Evolutionary conservation across 352 stramenopile genomes (phyloP), one percentile per base, ranked within the genome.

Genomic region (Phytophthora fragariae): DNA sequence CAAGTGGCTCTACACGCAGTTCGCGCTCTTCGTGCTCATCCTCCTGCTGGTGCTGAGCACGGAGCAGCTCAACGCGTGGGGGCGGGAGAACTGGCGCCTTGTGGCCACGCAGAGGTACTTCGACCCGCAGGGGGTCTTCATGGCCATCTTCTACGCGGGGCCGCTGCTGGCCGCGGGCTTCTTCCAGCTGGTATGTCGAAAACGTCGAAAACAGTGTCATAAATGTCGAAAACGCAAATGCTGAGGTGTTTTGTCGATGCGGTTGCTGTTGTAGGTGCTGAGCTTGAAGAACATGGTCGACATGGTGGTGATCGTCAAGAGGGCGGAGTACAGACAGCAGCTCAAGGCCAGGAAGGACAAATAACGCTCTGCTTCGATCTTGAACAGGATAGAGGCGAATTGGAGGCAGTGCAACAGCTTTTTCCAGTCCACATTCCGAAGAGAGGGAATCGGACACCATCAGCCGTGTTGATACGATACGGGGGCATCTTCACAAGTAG

Each of bases 31-130:
- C 60, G 47, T 84, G 29, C 64, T 87, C 33, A 90, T 94, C 61
- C 76, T 94, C 21, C 37, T 78, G 60, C 62, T 93, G 63, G 70
- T 93, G 6, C 69, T 80, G 31, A 58, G 81, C 60, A 85, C 87
- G 11, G 89, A 97, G 73, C 56, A 41, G 17, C 59, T 97, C 10
- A 97, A 97, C 62, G 74, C 67, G 44, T 93, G 83, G 84, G 84
- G 68, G 24, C 75, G 79, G 15, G 56, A 55, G 37, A 83, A 94
- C 63, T 97, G 90, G 90, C 70, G 62, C 11, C 50, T 81, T 4
- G 65, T 97, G 19, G 86, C 87, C 21, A 92, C 90, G 52, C 90
- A 97, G 60, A 77, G 92, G 49, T 97, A 97, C 75, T 97, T 97
- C 68, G 90, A 95, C 58, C 60, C 80, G 49, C 78, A 83, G 19